Evolutionary conservation across 306 rosid species (phyloP).

Genomic region (Pyrus betulifolia): DNA sequence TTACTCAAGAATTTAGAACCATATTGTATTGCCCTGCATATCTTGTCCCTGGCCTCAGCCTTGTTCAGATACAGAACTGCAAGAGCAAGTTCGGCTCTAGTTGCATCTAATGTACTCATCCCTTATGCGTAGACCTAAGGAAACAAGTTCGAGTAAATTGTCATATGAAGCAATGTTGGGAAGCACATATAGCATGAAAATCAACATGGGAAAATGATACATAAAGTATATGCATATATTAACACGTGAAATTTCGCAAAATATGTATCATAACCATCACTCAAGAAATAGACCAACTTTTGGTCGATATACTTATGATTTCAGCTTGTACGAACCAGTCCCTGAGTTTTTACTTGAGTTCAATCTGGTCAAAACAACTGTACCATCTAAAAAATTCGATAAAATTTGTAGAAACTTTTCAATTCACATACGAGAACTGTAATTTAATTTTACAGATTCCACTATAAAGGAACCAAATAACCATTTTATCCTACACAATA

Average conservation of each 20-base stretch:
- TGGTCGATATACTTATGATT: not conserved
- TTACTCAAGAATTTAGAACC: conserved; percentile 94
- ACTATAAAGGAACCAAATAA: not conserved
- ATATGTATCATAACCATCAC: not conserved
- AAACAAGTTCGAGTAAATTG: not conserved
- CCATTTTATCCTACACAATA: not conserved
- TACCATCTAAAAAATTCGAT: not conserved
- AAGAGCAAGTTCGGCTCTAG: conserved; percentile 90
- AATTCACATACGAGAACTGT: not conserved
- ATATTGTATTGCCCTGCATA: conserved; percentile 95
- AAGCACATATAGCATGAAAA: not conserved
- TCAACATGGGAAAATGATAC: not conserved
- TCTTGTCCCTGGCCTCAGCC: conserved; percentile 99
- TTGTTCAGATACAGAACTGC: conserved; percentile 78
- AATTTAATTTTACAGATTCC: not conserved
- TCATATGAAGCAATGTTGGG: not conserved
- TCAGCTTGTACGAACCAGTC: not conserved
- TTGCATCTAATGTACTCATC: conserved; percentile 87
- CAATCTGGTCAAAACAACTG: not conserved
- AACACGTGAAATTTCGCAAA: not conserved
- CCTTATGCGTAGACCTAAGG: conserved; percentile 25
- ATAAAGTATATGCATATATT: not conserved
- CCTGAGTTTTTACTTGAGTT: not conserved
- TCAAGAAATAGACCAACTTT: not conserved
- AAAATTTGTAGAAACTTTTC: not conserved